These are phyloP conservation scores for Misopates orontium DNA, from an alignment of 257 asterid species.

Conservation along the genomic window DNA sequence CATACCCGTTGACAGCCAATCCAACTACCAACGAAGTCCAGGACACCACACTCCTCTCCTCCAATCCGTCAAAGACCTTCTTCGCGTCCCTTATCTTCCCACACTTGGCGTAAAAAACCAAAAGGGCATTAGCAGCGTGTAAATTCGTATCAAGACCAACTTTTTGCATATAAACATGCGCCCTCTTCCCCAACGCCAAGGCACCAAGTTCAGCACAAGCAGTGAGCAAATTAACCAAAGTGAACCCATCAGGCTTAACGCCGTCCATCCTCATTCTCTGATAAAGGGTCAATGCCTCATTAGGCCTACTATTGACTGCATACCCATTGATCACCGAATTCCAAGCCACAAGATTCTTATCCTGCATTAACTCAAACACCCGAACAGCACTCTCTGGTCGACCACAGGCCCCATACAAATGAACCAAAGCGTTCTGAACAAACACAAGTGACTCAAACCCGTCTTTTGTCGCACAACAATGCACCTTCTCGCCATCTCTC, in stretches of 20 bases:
- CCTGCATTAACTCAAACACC: slow-evolving; percentile 60
- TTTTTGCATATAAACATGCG: slow-evolving; percentile 64
- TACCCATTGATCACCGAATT: slow-evolving; percentile 68
- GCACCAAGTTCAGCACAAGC: slow-evolving; percentile 84
- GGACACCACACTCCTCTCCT: slow-evolving; percentile 60
- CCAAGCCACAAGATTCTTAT: slow-evolving; percentile 75
- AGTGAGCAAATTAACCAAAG: slow-evolving; percentile 77
- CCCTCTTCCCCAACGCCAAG: slow-evolving; percentile 67
- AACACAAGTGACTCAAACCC: slow-evolving; percentile 71
- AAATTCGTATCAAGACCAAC: slow-evolving; percentile 60
- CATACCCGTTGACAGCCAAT: slow-evolving; percentile 75
- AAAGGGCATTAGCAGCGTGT: slow-evolving; percentile 64
- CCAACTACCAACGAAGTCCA: slow-evolving; percentile 77
- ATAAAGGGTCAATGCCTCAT: slow-evolving; percentile 56
- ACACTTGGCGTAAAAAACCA: slow-evolving; percentile 73
- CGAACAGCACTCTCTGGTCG: slow-evolving; percentile 55
- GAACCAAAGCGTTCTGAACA: slow-evolving; percentile 77
- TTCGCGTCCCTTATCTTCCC: slow-evolving; percentile 65
- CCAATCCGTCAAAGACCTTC: slow-evolving; percentile 58
- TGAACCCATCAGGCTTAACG: slow-evolving; percentile 76
- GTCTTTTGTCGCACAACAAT: slow-evolving; percentile 52
- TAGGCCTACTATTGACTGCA: slow-evolving; percentile 65
- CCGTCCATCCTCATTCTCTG: slow-evolving; percentile 48
- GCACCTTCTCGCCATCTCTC: slow-evolving; percentile 76
- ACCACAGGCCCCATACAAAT: slow-evolving; percentile 70